Evolutionary conservation across 345 rosid species (phyloP), one percentile per base, ranked within the genome.

Genomic region (Rhodamnia rubescens): DNA sequence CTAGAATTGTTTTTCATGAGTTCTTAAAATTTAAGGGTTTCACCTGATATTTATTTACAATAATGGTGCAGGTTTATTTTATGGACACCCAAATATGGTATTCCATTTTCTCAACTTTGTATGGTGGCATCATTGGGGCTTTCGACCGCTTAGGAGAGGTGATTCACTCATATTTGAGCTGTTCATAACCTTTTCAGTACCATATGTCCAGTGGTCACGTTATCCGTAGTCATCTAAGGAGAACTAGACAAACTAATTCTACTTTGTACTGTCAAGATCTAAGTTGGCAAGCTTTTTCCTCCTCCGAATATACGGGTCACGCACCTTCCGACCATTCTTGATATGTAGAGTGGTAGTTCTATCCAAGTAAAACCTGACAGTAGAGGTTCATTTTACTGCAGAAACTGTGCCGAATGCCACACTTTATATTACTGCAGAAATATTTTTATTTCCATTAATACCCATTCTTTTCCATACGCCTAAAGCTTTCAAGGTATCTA

Each of bases 31-130:
- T n/a, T 81, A 47, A 7, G 6, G 40, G 24, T 53, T 27, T 47
- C 12, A 36, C 20, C 57, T 16, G 13, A 5, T 27, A 51, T 69
- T 69, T 69, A 42, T 82, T 15, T 52, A 24, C 83, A 75, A 83
- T 81, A 86, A 86, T 83, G 42, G 69, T 59, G 90, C 92, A 96
- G 98, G 93, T 96, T 61, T 96, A 96, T 86, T 96, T 96, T 81
- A 93, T 96, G 98, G 99, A 97, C 90, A 92, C 97, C 82, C 99
- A 97, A 92, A 94, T 97, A 85, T 97, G 98, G 99, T 97, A 97
- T 91, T 86, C 98, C 69, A 89, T 96, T 84, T 93, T 89, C 90
- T 97, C 99, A 80, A 97, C 99, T 55, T 87, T 95, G 86, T 95
- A 88, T 88, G 99, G 99, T 92, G 99, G 99, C 86, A 88, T 94